phyloP scores from a whole-genome alignment of 805 yeast species.

The Hanseniaspora jakobsenii region DNA sequence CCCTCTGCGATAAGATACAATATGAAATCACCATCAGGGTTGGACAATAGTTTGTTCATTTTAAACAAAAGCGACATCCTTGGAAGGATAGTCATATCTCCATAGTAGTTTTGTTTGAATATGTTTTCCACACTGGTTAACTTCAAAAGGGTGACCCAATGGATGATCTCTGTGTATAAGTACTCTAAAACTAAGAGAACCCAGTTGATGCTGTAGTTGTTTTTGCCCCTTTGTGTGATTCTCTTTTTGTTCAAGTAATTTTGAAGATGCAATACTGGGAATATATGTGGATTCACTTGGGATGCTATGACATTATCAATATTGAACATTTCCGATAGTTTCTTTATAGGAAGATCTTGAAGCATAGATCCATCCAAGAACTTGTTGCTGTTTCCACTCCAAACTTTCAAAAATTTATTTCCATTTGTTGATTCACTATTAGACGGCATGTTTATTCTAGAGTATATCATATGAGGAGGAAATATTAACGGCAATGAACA shows the following conservation, averaged over 20 bases:
- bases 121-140: constrained; percentile 65
- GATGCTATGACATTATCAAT: constrained; percentile 96
- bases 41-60: constrained; percentile 50
- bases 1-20: constrained; percentile 13
- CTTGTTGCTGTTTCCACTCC: constrained; percentile 62
- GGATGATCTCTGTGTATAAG: constrained; percentile 59
- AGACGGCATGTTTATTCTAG: constrained; percentile 48
- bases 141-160: constrained; percentile 56
- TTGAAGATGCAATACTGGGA: constrained; percentile 51
- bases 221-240: constrained; percentile 60
- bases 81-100: constrained; percentile 88
- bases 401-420: constrained; percentile 38
- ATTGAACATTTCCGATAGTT: constrained; percentile 91
- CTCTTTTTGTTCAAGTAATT: constrained; percentile 50
- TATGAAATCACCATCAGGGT: constrained; percentile 72
- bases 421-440: neutral
- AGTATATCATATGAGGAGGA: constrained; percentile 71
- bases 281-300: constrained; percentile 94
- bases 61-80: constrained; percentile 47
- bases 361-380: constrained; percentile 96
- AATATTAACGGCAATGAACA: constrained; percentile 91
- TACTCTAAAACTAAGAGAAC: constrained; percentile 46
- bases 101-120: constrained; percentile 76
- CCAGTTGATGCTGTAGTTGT: constrained; percentile 40
- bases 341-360: constrained; percentile 79